Evolutionary conservation across 2,329 filamentous ascomycete genomes (phyloP).

Genomic region (Penicillium sp.): DNA sequence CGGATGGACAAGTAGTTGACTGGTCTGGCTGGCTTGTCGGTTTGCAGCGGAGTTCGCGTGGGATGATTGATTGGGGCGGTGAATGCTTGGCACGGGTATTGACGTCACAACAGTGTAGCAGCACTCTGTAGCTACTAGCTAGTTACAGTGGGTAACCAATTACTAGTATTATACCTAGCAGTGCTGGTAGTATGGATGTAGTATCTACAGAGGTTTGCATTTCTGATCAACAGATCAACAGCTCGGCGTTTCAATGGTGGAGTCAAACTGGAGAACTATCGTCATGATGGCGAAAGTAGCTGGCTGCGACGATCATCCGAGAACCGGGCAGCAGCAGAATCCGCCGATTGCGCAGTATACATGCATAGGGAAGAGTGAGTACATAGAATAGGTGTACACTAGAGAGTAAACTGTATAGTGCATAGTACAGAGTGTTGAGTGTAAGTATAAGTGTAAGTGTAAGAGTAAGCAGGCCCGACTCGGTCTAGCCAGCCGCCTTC

Average conservation of each 20-base stretch:
- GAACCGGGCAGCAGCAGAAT: neutral
- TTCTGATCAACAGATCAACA: too few species aligned
- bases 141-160: too few species aligned
- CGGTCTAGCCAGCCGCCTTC: neutral
- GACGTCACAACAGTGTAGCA: slow-evolving; percentile 18
- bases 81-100: slow-evolving; percentile 3
- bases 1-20: neutral
- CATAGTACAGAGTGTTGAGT: too few species aligned
- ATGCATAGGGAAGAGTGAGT: neutral
- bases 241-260: neutral
- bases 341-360: neutral
- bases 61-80: slow-evolving; percentile 26
- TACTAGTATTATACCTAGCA: too few species aligned
- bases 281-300: slow-evolving; percentile 4
- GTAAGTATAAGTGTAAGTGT: too few species aligned
- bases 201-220: too few species aligned
- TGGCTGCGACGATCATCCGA: slow-evolving; percentile 5
- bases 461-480: too few species aligned
- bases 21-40: too few species aligned
- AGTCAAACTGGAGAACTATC: slow-evolving; percentile 3
- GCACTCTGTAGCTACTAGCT: too few species aligned
- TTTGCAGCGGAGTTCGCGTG: too few species aligned
- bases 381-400: neutral
- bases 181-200: too few species aligned
- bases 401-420: too few species aligned